phyloP scores from a whole-genome alignment of 257 asterid species.

The Striga asiatica region DNA sequence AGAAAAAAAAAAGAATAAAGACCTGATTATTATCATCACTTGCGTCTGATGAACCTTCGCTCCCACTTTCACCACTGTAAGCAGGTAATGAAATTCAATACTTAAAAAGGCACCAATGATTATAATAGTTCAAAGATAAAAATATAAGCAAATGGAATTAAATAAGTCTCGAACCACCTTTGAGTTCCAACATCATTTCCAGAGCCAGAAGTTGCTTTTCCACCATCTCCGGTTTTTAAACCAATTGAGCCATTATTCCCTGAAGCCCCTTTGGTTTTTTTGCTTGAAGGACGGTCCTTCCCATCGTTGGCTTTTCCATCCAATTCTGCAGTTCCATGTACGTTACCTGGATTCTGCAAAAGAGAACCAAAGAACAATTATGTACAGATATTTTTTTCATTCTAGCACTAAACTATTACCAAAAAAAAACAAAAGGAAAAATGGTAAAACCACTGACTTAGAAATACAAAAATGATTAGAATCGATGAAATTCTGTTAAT shows the following conservation, averaged over 20 bases:
- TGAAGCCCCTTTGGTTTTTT: constrained; percentile 31
- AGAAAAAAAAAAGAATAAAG: not conserved
- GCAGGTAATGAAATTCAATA: not conserved
- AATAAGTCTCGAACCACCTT: constrained; percentile 30
- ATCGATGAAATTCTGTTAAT: not conserved
- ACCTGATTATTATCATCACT: constrained; percentile 60
- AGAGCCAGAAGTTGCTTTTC: constrained; percentile 55
- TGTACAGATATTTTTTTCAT: not conserved
- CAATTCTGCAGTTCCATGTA: constrained; percentile 36
- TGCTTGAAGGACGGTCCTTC: constrained; percentile 36
- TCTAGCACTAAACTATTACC: not conserved
- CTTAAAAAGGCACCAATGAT: not conserved
- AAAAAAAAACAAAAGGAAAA: not conserved
- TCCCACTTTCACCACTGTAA: constrained; percentile 64
- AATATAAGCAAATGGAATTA: constrained; percentile 2
- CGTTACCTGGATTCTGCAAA: constrained; percentile 31
- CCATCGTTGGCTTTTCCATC: constrained; percentile 42
- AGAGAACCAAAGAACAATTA: constrained; percentile 7
- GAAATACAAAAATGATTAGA: not conserved
- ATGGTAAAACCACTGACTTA: too few species aligned
- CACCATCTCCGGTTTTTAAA: constrained; percentile 38
- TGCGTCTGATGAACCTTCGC: constrained; percentile 63
- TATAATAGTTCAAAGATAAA: not conserved
- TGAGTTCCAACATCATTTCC: constrained; percentile 67
- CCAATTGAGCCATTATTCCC: constrained; percentile 25